These are phyloP conservation scores for Aspergillus caelatus DNA, from an alignment of 2,329 filamentous ascomycete genomes.

Conservation along the genomic window DNA sequence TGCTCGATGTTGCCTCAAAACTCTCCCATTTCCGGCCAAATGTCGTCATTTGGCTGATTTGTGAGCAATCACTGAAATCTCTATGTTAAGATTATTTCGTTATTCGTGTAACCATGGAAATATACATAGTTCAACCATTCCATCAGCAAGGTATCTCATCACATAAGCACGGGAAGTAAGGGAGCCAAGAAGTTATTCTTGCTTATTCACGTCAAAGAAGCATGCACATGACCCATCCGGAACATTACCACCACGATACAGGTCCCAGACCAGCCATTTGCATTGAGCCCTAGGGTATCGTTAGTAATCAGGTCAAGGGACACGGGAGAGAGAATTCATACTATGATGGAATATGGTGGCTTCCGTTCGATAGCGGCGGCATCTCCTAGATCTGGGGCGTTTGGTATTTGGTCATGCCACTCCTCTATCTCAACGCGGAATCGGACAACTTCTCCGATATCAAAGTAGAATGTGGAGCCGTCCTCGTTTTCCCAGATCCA, in stretches of 20 bases:
- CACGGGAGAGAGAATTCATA: constrained; percentile 23
- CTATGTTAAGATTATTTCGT: constrained; percentile 9
- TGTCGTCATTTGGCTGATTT: constrained; percentile 8
- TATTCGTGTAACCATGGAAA: constrained; percentile 10
- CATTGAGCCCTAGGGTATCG: constrained; percentile 46
- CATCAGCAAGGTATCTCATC: constrained; percentile 1
- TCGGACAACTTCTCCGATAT: constrained; percentile 84
- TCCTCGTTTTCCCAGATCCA: constrained; percentile 83
- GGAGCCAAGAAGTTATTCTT: background rate
- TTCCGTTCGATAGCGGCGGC: constrained; percentile 60
- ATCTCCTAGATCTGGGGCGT: constrained; percentile 67
- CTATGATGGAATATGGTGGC: constrained; percentile 55
- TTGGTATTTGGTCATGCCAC: constrained; percentile 86
- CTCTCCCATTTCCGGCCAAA: background rate
- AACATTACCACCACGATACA: constrained; percentile 47
- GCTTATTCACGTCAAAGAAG: constrained; percentile 2
- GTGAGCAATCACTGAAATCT: constrained; percentile 5
- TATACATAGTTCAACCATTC: constrained; percentile 1
- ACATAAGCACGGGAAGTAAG: background rate
- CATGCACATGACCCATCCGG: background rate
- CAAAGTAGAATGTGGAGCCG: constrained; percentile 77
- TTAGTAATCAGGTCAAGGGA: constrained; percentile 11
- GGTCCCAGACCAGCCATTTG: constrained; percentile 49
- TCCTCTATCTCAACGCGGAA: constrained; percentile 84
- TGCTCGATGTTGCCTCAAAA: too few relatives aligned